Conservation (phyloP, 73 alveolate species). For the Blepharisma japonicum region DNA sequence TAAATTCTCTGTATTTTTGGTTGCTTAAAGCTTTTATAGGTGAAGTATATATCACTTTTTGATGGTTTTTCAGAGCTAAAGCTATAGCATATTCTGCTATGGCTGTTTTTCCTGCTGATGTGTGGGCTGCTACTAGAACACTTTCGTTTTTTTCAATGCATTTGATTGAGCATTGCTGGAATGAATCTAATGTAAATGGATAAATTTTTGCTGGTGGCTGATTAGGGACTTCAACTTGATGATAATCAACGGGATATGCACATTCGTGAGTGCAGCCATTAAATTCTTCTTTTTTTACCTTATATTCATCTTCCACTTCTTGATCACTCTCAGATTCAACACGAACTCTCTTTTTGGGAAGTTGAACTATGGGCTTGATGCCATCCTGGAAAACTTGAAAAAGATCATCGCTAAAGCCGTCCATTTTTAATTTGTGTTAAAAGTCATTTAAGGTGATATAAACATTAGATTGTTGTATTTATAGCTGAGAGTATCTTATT, state of each 20-base stretch:
- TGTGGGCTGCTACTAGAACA: conserved; percentile 99
- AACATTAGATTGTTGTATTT: too few relatives aligned
- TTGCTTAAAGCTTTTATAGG: conserved; percentile 99
- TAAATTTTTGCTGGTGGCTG: conserved; percentile 74
- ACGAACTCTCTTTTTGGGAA: neutral
- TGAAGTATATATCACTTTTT: conserved; percentile 98
- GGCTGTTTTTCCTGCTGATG: conserved; percentile 99
- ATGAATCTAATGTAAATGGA: conserved; percentile 86
- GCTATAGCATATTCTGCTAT: conserved; percentile 99
- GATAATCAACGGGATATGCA: conserved; percentile 28
- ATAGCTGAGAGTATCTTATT: too few relatives aligned
- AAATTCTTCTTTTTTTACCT: conserved; percentile 38
- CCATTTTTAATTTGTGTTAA: neutral
- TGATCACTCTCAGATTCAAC: neutral
- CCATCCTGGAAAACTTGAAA: neutral
- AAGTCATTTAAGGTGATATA: too few relatives aligned
- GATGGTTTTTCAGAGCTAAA: conserved; percentile 90
- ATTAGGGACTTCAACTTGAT: neutral
- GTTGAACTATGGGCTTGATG: neutral
- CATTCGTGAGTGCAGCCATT: conserved; percentile 32
- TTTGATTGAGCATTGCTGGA: conserved; percentile 92
- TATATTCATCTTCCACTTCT: conserved; percentile 31
- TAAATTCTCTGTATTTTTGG: conserved; percentile 98
- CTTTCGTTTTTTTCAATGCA: conserved; percentile 93
- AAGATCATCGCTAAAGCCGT: conserved; percentile 25